These are phyloP conservation scores for Poterioochromonas sp. DNA, from an alignment of 352 stramenopile species.

Conservation along the genomic window DNA sequence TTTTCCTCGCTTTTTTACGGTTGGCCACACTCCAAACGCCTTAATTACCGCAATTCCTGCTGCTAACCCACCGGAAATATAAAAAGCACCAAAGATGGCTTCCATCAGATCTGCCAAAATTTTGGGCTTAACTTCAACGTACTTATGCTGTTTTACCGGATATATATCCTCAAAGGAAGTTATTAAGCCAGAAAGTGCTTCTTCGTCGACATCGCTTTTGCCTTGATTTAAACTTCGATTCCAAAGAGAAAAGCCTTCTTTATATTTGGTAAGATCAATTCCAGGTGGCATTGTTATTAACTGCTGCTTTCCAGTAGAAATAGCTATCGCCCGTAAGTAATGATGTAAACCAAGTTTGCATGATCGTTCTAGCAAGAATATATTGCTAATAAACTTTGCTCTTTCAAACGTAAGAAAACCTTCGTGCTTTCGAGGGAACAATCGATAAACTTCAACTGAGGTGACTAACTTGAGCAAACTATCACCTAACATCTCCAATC, in stretches of 20 bases:
- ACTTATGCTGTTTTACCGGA: background rate
- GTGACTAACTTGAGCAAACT: background rate
- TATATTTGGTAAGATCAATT: background rate
- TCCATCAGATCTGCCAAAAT: background rate
- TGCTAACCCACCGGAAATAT: background rate
- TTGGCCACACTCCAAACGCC: background rate
- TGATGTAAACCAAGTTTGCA: background rate
- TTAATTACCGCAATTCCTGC: background rate
- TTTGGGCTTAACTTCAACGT: background rate
- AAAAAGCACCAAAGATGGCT: background rate
- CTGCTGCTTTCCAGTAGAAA: background rate
- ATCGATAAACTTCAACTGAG: background rate
- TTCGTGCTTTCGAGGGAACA: slow-evolving; percentile 12
- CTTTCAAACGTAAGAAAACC: background rate
- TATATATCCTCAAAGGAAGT: background rate
- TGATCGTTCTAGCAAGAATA: background rate
- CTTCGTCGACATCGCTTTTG: background rate
- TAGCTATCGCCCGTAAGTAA: background rate
- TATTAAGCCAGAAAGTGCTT: background rate
- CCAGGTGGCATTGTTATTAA: background rate
- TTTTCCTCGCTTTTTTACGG: background rate
- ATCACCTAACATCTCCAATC: slow-evolving; percentile 20
- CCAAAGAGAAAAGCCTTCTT: background rate
- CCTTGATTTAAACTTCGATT: slow-evolving; percentile 1
- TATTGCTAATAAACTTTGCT: background rate